Percentiles rank a stretch among this genome's conserved stretches.
These are phyloP conservation scores for Wickerhamomyces xylosicus DNA, from an alignment of 805 yeast species.

Conservation along the genomic window DNA sequence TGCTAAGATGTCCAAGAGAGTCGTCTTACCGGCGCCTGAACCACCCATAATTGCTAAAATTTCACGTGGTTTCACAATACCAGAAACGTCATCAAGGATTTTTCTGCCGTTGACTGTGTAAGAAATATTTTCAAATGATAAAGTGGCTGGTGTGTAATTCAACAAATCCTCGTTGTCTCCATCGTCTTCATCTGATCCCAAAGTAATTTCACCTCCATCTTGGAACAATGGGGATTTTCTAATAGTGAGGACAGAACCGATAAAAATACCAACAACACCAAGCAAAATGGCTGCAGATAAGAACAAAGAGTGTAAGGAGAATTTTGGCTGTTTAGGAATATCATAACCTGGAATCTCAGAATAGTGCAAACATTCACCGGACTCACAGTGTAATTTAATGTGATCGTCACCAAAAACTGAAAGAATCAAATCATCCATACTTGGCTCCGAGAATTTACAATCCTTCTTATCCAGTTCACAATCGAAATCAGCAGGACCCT, in stretches of 20 bases:
- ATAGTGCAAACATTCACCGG: constrained; percentile 89
- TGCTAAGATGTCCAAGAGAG: constrained; percentile 84
- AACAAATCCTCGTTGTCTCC: constrained; percentile 31
- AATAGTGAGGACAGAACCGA: constrained; percentile 34
- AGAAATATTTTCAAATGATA: constrained; percentile 64
- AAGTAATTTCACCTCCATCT: constrained; percentile 13
- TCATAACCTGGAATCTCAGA: constrained; percentile 90
- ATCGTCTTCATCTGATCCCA: constrained; percentile 13
- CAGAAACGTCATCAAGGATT: constrained; percentile 58
- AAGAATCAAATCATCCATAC: constrained; percentile 85
- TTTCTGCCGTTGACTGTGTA: constrained; percentile 44
- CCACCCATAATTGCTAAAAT: constrained; percentile 97
- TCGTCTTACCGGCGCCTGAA: constrained; percentile 97
- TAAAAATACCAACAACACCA: constrained; percentile 27
- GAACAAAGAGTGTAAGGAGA: constrained; percentile 36
- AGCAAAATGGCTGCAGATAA: constrained; percentile 33
- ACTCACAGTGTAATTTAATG: constrained; percentile 68
- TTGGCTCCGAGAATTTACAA: constrained; percentile 87
- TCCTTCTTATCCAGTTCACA: constrained; percentile 55
- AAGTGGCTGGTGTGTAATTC: constrained; percentile 51
- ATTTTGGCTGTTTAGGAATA: constrained; percentile 38
- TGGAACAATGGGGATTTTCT: constrained; percentile 54
- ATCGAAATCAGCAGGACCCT: constrained; percentile 87
- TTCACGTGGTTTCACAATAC: constrained; percentile 77
- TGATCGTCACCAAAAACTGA: constrained; percentile 93